Base-by-base conservation (phyloP, 1,284 basidiomycete genomes). In the Xerocomus minutiporus region DNA sequence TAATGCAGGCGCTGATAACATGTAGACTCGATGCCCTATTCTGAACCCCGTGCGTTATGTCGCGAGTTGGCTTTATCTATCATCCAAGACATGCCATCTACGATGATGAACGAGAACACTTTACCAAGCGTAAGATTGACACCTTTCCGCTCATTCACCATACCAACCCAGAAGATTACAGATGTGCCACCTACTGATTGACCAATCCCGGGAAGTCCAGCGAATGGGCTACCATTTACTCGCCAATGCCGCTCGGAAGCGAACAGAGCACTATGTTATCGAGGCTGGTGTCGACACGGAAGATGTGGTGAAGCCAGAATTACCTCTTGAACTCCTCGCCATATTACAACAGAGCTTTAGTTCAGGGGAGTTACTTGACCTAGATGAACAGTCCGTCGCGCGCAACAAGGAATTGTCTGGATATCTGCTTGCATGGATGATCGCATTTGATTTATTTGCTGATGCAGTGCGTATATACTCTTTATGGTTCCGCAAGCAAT, bases 351-450 rank as follows among this genome's bases (percentile, higher is more conserved):
- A 73, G 25, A 75, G 69, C 28, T 61, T 80, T 42, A 65, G 65
- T 20, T 63, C 74, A 1, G 75, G 71, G 8, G 75, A 79, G 9
- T 66, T 61, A 53, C 56, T 70, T 13, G 70, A 72, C n/a, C 53
- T 59, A 9, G 65, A 71, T 8, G 65, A 71, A 45, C 65, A 72
- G 41, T 59, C 51, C 3, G 41, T 50, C 39, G 36, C 42, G 2
- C 53, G 49, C 40, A 57, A 57, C 34, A 56, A 53, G 38, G 72
- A 73, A 46, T 61, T 78, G 5, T 81, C 87, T 56, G 82, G 82
- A 5, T 80, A 85, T 62, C 73, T 98, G n/a, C 76, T 98, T 4
- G 81, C 81, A 8, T 99, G 96, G 96, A 90, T 97, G 82, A 74
- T 93, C 5, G 65, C 88, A 0, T 88, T 98, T 59, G 91, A 96